These are phyloP conservation scores for Gorgonomyces haynaldii DNA, from an alignment of 192 early-diverging fungal genomes.

Conservation along the genomic window DNA sequence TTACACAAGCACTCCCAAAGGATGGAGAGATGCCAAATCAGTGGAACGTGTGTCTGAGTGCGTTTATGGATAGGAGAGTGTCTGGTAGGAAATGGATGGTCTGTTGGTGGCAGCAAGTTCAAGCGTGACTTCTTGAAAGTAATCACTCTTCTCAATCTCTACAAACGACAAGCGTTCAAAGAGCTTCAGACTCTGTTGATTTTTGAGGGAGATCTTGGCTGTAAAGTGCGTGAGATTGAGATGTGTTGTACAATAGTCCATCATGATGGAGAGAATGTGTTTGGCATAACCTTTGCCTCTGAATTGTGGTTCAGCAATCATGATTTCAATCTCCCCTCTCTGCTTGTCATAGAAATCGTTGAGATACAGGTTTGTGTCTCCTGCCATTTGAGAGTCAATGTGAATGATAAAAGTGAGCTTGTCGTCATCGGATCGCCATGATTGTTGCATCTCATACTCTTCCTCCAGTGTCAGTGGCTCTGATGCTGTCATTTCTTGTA, in stretches of 20 bases:
- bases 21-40: no score
- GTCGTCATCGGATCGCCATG: constrained; percentile 75
- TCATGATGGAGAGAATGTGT: constrained; percentile 49
- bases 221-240: constrained; percentile 43
- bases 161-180: constrained; percentile 53
- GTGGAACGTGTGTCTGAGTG: no score
- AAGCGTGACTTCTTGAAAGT: constrained; percentile 61
- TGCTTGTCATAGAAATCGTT: constrained; percentile 63
- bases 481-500: constrained; percentile 80
- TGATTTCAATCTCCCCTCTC: constrained; percentile 78
- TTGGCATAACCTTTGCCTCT: constrained; percentile 40
- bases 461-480: constrained; percentile 86
- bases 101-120: constrained; percentile 17
- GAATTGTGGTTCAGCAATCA: constrained; percentile 62
- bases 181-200: constrained; percentile 44
- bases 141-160: constrained; percentile 32
- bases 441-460: constrained; percentile 89
- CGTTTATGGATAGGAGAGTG: no score
- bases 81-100: no score
- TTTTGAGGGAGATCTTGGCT: constrained; percentile 55
- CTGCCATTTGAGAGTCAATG: constrained; percentile 64
- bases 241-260: constrained; percentile 36
- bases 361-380: constrained; percentile 91
- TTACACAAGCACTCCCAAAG: no score
- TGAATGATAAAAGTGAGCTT: constrained; percentile 27